phyloP scores from a whole-genome alignment of 306 rosid genomes.

The Acacia confusa region DNA sequence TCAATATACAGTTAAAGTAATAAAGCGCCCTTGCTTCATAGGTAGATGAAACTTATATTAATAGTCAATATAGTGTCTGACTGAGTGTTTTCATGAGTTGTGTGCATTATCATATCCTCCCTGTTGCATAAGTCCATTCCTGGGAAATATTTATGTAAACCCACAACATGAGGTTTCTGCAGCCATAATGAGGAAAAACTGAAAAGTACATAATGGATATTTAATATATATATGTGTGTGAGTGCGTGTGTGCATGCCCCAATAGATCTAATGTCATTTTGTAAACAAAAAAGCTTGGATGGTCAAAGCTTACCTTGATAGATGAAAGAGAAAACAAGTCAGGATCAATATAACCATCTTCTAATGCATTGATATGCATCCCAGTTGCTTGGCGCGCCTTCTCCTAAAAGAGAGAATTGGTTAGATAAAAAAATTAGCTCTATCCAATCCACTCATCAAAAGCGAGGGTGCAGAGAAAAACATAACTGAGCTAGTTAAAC shows the following conservation, averaged over 20 bases:
- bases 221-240: neutral
- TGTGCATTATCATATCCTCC: neutral
- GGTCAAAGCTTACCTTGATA: conserved; percentile 69
- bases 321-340: conserved; percentile 83
- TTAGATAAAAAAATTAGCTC: conserved; percentile 26
- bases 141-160: neutral
- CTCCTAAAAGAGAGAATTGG: conserved; percentile 53
- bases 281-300: conserved; percentile 6
- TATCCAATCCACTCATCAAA: neutral
- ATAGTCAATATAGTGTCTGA: neutral
- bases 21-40: neutral
- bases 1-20: neutral
- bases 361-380: conserved; percentile 78
- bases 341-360: conserved; percentile 71
- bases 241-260: no score
- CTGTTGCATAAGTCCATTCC: neutral
- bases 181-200: neutral
- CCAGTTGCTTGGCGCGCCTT: conserved; percentile 87
- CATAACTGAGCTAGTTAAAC: neutral
- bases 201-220: neutral
- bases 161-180: neutral
- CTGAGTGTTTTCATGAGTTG: neutral
- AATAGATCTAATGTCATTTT: neutral
- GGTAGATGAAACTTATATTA: neutral
- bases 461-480: neutral